phyloP scores from a whole-genome alignment of 805 yeast species.

The Sugiyamaella smithiae region DNA sequence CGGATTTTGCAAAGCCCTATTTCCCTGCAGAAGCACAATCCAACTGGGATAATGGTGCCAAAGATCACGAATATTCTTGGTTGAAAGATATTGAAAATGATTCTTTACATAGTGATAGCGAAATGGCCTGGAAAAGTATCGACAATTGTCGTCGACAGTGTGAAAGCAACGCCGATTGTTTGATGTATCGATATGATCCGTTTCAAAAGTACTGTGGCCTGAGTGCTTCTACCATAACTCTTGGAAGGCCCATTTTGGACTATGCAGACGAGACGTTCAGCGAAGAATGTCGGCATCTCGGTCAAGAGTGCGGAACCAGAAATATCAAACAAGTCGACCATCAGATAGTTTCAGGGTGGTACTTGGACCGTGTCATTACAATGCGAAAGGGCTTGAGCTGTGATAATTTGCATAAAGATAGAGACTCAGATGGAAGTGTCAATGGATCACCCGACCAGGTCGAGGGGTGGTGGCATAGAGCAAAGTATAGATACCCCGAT shows the following conservation, averaged over 20 bases:
- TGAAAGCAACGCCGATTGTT: constrained; percentile 21
- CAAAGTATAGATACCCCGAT: constrained; percentile 18
- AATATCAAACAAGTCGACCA: constrained; percentile 14
- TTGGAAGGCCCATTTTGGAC: constrained; percentile 28
- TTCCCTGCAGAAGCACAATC: constrained; percentile 20
- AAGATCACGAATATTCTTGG: constrained; percentile 25
- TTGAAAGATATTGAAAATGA: neutral
- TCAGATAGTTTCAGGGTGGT: constrained; percentile 30
- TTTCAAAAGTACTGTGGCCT: constrained; percentile 30
- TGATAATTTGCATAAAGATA: constrained; percentile 25
- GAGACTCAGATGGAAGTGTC: constrained; percentile 25
- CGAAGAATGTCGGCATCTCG: constrained; percentile 4
- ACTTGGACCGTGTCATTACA: constrained; percentile 25
- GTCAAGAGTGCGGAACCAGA: constrained; percentile 9
- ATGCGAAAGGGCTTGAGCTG: constrained; percentile 28
- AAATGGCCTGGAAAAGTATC: constrained; percentile 20
- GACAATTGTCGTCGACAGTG: constrained; percentile 26
- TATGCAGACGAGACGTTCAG: constrained; percentile 18
- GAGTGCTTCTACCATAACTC: constrained; percentile 24
- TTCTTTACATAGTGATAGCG: neutral
- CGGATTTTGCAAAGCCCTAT: constrained; percentile 24
- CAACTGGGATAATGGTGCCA: constrained; percentile 33
- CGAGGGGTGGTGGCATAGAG: constrained; percentile 34
- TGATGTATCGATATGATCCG: constrained; percentile 31
- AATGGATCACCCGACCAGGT: constrained; percentile 29